Percentiles rank a stretch among this genome's conserved stretches.
Evolutionary conservation across 257 asterid species (phyloP).

Genomic region (Solanum pennellii): DNA sequence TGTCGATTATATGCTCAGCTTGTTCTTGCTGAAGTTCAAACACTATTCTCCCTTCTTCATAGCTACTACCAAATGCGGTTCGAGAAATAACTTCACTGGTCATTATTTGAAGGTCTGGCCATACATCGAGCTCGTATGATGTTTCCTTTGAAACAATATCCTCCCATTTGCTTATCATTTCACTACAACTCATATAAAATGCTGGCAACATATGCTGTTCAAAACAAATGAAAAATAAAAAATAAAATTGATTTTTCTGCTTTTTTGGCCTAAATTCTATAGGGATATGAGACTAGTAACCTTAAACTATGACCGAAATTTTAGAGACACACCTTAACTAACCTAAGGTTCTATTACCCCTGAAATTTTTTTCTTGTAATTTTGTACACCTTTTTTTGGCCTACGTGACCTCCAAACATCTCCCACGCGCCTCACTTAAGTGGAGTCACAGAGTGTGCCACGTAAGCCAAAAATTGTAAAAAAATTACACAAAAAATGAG

Average conservation of each 20-base stretch:
- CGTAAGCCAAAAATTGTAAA: too few species aligned
- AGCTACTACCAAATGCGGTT: slow-evolving; percentile 40
- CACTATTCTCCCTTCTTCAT: slow-evolving; percentile 33
- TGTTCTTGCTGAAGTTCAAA: slow-evolving; percentile 34
- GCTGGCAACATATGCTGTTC: slow-evolving; percentile 33
- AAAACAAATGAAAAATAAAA: too few species aligned
- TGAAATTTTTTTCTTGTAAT: too few species aligned
- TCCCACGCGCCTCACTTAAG: too few species aligned
- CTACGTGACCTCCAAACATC: too few species aligned
- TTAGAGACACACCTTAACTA: too few species aligned
- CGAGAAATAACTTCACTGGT: slow-evolving; percentile 32
- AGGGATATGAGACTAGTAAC: too few species aligned
- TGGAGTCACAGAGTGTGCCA: too few species aligned
- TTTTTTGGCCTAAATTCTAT: background rate
- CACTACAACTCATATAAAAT: slow-evolving; percentile 16
- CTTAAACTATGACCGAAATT: too few species aligned
- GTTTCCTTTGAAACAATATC: background rate
- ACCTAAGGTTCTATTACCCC: too few species aligned
- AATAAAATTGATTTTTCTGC: background rate
- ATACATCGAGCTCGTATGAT: slow-evolving; percentile 21
- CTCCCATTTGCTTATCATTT: slow-evolving; percentile 34
- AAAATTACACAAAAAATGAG: too few species aligned
- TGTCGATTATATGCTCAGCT: slow-evolving; percentile 8
- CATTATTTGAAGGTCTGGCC: slow-evolving; percentile 26
- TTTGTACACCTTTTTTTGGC: too few species aligned